Base-by-base conservation (phyloP, 2,329 filamentous ascomycete species). In the Fusarium nodosum region DNA sequence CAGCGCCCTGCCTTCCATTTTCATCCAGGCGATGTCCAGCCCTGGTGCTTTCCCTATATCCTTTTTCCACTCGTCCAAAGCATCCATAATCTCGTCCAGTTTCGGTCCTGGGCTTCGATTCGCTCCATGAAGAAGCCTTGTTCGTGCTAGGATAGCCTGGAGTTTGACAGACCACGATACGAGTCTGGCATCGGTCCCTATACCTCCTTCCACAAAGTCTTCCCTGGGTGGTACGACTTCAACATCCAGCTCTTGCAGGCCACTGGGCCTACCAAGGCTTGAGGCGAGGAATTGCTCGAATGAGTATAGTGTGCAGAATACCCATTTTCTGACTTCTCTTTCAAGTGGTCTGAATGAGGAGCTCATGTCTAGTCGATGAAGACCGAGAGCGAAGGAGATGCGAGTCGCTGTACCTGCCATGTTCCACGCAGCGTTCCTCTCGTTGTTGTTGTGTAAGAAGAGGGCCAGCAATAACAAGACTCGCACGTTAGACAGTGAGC, bases 401-500 rank as follows among this genome's bases (percentile, higher is more conserved):
- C 77, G 67, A 5, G 72, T 79, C 1, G 77, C 77, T 3, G 77
- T 76, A 4, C 77, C 77, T 1, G 75, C 72, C 0, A 78, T 70
- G 20, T 79, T 79, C 77, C 77, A 79, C 0, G 78, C 77, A 2
- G 78, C 79, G 31, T 81, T 81, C 9, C 79, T 69, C 50, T 81
- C 79, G 56, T 80, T 79, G 36, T 79, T 78, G 36, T 81, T 81
- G 45, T 81, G 79, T 2, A 80, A 60, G 47, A 79, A 81, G 2
- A 80, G 53, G 1, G 77, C 67, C 38, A 72, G 47, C 2, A 72
- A 16, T 0, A 72, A 1, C 5, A 72, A 11, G 2, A 72, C 69
- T 2, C 69, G 41, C 1, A 72, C 66, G 7, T 72, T 72, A 0
- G 48, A 56, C 3, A 72, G 58, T 1, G 66, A 68, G 1, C 69